Percentiles rank a stretch among this genome's conserved stretches.
These are phyloP conservation scores for Psilocybe cubensis DNA, from an alignment of 768 basidiomycete species.

Conservation along the genomic window DNA sequence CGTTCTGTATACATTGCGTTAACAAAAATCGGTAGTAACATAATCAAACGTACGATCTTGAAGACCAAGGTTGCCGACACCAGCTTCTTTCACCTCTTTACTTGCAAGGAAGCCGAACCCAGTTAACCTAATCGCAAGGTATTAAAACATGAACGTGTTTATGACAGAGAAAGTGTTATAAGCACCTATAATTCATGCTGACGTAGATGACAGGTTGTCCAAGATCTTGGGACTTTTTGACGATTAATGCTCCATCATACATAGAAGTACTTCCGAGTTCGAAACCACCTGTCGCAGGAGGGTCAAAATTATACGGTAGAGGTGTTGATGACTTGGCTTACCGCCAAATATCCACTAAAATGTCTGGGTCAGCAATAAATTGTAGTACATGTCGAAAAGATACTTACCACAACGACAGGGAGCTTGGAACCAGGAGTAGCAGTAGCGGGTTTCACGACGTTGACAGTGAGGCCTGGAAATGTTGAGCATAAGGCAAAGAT, in stretches of 20 bases:
- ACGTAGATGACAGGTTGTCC: slow-evolving; percentile 52
- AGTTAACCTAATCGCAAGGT: slow-evolving; percentile 6
- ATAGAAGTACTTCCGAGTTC: slow-evolving; percentile 35
- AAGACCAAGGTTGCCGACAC: slow-evolving; percentile 65
- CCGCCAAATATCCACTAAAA: slow-evolving; percentile 56
- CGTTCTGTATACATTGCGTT: slow-evolving; percentile 41
- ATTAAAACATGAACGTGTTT: neutral
- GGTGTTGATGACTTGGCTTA: slow-evolving; percentile 20
- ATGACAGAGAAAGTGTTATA: too few species aligned
- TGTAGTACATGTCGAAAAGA: neutral
- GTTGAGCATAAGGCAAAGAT: neutral
- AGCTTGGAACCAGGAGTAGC: slow-evolving; percentile 44
- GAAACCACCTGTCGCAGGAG: slow-evolving; percentile 11
- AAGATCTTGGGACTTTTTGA: slow-evolving; percentile 45
- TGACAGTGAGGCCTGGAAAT: slow-evolving; percentile 34
- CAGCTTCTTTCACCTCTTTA: slow-evolving; percentile 52
- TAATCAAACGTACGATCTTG: slow-evolving; percentile 54
- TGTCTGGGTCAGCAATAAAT: neutral
- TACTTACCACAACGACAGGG: slow-evolving; percentile 51
- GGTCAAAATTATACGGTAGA: neutral
- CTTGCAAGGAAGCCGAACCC: slow-evolving; percentile 58
- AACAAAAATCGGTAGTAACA: neutral
- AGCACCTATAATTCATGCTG: slow-evolving; percentile 58
- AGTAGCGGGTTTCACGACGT: slow-evolving; percentile 47
- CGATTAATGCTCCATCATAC: slow-evolving; percentile 34